Evolutionary conservation across 2,329 filamentous ascomycete genomes (phyloP), one percentile per base, ranked within the genome.

Genomic region (Ascochyta rabiei): DNA sequence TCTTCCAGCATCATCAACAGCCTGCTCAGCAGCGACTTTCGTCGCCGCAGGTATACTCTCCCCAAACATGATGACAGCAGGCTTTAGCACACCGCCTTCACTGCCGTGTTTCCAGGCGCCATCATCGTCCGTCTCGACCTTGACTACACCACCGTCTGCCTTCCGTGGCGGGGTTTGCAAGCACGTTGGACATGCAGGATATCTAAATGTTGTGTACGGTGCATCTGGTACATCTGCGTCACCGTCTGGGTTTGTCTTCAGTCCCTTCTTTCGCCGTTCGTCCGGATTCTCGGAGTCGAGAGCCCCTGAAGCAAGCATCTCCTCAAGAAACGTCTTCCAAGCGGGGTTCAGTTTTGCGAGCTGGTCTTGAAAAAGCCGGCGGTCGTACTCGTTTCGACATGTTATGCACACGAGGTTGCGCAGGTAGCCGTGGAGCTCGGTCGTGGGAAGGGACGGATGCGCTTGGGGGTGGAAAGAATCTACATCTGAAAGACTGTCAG

Each of bases 61-160:
- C 15, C 95, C 95, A 73, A 98, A 98, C 91, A 98, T 97, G 66
- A 93, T 87, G 2, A 99, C 93, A 0, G 90, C 90, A 3, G 95
- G 95, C 71, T 98, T 98, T 50, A 99, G 75, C 33, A 98, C 86
- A 2, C 93, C 95, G 0, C 86, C 90, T 18, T 60, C 60, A 18
- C 63, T 67, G n/a, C 31, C 51, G 2, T 56, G 53, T 34, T 63
- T 62, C 90, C 89, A 96, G 0, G 92, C 93, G 0, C 93, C 93
- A 48, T 97, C 91, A 1, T 70, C 65, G 67, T 97, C 93, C 12
- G 89, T 84, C 58, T 89, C 80, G 1, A 97, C 87, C 23, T 75
- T 77, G 12, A 64, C 46, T 1, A 31, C 46, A 13, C 16, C 82
- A 80, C 56, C 70, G 84, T 63, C 89, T 82, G 26, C 78, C 69